Evolutionary conservation across 2,329 filamentous ascomycete species (phyloP), one percentile per base, ranked within the genome.

Genomic region (Venturia effusa): DNA sequence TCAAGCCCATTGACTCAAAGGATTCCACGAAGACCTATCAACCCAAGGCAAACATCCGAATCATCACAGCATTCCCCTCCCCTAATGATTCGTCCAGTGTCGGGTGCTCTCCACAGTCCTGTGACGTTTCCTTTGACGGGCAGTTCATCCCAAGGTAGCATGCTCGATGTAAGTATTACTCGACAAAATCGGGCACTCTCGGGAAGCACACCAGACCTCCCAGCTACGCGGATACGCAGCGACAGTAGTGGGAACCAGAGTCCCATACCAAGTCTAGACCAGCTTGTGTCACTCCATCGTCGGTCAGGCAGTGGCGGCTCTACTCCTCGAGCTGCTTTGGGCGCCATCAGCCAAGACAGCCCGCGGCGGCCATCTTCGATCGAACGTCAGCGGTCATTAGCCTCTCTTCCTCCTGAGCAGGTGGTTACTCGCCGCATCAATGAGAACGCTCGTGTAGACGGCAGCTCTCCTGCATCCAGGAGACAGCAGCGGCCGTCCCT

Each of bases 291-390:
- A 10, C 61, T 57, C 17, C 61, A 63, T 37, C 61, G 51, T 22
- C 45, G 61, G 15, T 63, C 61, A n/a, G 61, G 51, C 4, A 63
- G 61, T 22, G 61, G 61, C n/a, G 45, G 34, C 11, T 63, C 61
- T 24, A 22, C 51, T 2, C 45, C 61, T 55, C 45, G 61, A 34
- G 45, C 61, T 32, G 45, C 51, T 27, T 24, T 59, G 17, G 61
- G 61, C 30, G 51, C 61, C 27, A 7, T 40, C 48, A 51, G 32
- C 19, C 39, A 62, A 22, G 41, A 24, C 19, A 62, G 34, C 34
- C 51, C 45, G 24, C 48, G 34, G 24, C 19, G 39, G 10, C 39
- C 51, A 19, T 54, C 24, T 34, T 57, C 37, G 27, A 32, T 40
- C 17, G 27, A 37, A 59, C 37, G 24, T 39, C 11, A 22, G 45